A percentile compares a stretch with the other conserved stretches of the same genome.
Conservation (phyloP, 176 grass and related monocot species). For the Saccharum officinarum region DNA sequence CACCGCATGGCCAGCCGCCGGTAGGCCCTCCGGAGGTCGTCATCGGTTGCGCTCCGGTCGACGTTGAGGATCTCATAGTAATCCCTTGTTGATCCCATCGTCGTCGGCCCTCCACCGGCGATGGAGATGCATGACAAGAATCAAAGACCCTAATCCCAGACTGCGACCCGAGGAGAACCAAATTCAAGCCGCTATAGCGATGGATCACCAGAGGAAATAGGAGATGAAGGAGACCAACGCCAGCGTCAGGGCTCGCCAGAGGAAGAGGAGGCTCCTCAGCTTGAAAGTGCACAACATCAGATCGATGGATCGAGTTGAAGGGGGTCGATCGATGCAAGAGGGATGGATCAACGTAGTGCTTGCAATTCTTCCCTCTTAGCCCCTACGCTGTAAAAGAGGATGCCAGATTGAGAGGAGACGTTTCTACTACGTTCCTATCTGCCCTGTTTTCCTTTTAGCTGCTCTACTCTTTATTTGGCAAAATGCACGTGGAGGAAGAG, state of each 20-base stretch:
- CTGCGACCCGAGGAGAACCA: neutral
- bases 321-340: neutral
- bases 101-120: neutral
- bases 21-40: constrained; percentile 55
- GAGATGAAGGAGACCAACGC: constrained; percentile 23
- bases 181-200: neutral
- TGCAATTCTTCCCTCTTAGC: neutral
- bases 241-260: constrained; percentile 15
- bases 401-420: neutral
- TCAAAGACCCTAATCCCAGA: neutral
- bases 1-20: constrained; percentile 60
- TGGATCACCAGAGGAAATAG: constrained; percentile 49
- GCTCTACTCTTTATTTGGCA: constrained; percentile 34
- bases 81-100: constrained; percentile 37
- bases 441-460: neutral
- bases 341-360: neutral
- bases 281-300: constrained; percentile 42
- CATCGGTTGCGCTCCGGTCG: constrained; percentile 35
- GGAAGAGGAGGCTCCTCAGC: constrained; percentile 39
- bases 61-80: constrained; percentile 55
- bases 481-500: neutral
- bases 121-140: constrained; percentile 37
- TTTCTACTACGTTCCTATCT: neutral
- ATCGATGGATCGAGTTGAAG: neutral
- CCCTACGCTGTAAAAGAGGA: neutral